Conservation (phyloP, 805 yeast genomes). For the Candida morakotiae region DNA sequence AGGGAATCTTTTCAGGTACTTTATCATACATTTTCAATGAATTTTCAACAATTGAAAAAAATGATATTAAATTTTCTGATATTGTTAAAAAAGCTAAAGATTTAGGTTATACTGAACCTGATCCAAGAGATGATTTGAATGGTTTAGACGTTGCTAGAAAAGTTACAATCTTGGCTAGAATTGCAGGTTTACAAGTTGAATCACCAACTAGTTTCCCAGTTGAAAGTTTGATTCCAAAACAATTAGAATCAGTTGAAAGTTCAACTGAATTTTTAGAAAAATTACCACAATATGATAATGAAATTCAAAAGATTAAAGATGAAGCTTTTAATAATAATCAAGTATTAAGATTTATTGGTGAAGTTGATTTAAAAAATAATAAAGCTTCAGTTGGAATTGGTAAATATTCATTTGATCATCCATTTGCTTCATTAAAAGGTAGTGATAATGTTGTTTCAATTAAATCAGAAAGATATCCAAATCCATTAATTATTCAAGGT, state of each 20-base stretch:
- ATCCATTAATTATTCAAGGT: conserved; percentile 94
- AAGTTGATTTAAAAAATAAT: conserved; percentile 70
- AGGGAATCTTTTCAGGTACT: conserved; percentile 96
- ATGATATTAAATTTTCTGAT: conserved; percentile 75
- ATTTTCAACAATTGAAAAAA: conserved; percentile 64
- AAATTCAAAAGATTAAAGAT: conserved; percentile 70
- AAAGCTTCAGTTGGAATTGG: conserved; percentile 82
- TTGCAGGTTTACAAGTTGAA: conserved; percentile 79
- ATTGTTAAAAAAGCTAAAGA: conserved; percentile 84
- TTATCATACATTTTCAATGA: conserved; percentile 93
- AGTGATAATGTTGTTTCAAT: conserved; percentile 94
- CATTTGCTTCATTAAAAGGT: conserved; percentile 93
- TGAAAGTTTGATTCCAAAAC: conserved; percentile 86
- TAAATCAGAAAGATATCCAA: conserved; percentile 85
- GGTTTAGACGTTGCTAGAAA: conserved; percentile 99
- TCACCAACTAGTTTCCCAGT: conserved; percentile 93
- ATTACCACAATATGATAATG: conserved; percentile 79
- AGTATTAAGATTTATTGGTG: conserved; percentile 91
- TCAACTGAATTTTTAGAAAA: conserved; percentile 76
- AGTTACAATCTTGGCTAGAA: conserved; percentile 92
- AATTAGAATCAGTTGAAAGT: conserved; percentile 66
- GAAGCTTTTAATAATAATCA: conserved; percentile 80
- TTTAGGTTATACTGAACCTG: conserved; percentile 97
- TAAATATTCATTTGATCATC: conserved; percentile 84
- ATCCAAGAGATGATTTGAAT: conserved; percentile 97